Conservation (phyloP, 2,329 filamentous ascomycete genomes). For the Trichothecium roseum region DNA sequence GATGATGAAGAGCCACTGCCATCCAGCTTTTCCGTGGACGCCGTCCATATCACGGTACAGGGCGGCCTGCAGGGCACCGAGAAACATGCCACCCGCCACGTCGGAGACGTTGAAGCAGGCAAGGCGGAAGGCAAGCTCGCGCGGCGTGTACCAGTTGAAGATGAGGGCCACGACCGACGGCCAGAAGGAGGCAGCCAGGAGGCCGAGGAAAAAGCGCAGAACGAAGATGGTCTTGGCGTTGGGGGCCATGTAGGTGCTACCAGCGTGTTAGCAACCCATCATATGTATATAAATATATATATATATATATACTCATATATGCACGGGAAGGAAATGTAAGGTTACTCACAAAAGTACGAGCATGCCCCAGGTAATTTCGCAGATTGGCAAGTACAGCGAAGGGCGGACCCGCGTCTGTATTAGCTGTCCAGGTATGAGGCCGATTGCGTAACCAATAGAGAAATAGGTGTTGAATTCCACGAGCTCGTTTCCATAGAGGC, state of each 20-base stretch:
- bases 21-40: slow-evolving; percentile 26
- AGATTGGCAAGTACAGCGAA: slow-evolving; percentile 26
- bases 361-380: slow-evolving; percentile 22
- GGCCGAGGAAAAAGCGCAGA: slow-evolving; percentile 33
- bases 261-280: not conserved
- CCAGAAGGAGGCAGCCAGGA: slow-evolving; percentile 26
- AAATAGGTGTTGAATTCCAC: slow-evolving; percentile 43
- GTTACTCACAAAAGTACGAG: slow-evolving; percentile 14
- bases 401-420: slow-evolving; percentile 27
- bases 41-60: slow-evolving; percentile 30
- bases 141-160: slow-evolving; percentile 32
- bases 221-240: slow-evolving; percentile 25
- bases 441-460: slow-evolving; percentile 49
- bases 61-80: slow-evolving; percentile 31
- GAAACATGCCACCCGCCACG: slow-evolving; percentile 31
- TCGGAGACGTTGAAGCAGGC: slow-evolving; percentile 33
- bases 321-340: no score
- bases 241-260: slow-evolving; percentile 19
- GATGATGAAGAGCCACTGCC: slow-evolving; percentile 37
- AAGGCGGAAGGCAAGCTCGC: slow-evolving; percentile 28
- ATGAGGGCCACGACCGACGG: slow-evolving; percentile 26
- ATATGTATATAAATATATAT: no score
- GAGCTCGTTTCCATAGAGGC: slow-evolving; percentile 40
- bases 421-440: slow-evolving; percentile 25
- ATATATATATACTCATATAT: no score